These are phyloP conservation scores for Phytophthora ramorum DNA, from an alignment of 352 stramenopile genomes.

Conservation along the genomic window DNA sequence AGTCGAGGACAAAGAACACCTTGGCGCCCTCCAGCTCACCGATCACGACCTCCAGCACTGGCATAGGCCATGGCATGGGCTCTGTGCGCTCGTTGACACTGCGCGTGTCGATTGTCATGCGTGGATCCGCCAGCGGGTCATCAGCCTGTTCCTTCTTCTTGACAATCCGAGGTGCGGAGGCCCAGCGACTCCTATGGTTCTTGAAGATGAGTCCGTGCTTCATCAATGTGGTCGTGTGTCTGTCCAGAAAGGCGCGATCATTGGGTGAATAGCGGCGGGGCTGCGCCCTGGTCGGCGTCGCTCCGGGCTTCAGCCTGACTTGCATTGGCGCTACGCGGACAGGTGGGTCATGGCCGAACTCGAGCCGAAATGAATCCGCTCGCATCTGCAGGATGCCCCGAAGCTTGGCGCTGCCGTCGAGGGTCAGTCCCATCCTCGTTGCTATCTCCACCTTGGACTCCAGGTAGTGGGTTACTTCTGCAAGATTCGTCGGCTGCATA, in stretches of 20 bases:
- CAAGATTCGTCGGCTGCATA: too few relatives aligned
- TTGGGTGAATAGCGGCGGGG: slow-evolving; percentile 8
- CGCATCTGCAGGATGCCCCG: neutral
- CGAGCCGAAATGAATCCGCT: slow-evolving; percentile 6
- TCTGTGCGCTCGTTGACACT: neutral
- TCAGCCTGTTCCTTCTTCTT: slow-evolving; percentile 13
- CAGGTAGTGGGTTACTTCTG: neutral
- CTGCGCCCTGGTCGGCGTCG: neutral
- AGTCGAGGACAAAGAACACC: neutral
- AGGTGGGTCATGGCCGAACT: slow-evolving; percentile 14
- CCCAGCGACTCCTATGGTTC: slow-evolving; percentile 17
- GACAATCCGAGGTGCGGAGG: slow-evolving; percentile 11
- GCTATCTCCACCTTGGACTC: too few relatives aligned
- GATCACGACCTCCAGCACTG: neutral
- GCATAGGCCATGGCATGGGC: neutral
- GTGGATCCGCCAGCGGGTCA: neutral
- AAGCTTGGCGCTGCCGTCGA: slow-evolving; percentile 1
- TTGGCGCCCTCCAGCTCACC: neutral
- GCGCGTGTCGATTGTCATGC: neutral
- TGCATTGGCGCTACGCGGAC: slow-evolving; percentile 13
- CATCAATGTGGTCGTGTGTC: slow-evolving; percentile 2
- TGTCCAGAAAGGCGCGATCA: slow-evolving; percentile 12
- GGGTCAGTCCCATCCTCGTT: neutral
- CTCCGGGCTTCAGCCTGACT: slow-evolving; percentile 10
- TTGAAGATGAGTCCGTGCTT: slow-evolving; percentile 3